Percentiles rank a stretch among this genome's conserved stretches.
Evolutionary conservation across 164 flowering plant species (phyloP).

Genomic region (Euptelea pleiosperma): DNA sequence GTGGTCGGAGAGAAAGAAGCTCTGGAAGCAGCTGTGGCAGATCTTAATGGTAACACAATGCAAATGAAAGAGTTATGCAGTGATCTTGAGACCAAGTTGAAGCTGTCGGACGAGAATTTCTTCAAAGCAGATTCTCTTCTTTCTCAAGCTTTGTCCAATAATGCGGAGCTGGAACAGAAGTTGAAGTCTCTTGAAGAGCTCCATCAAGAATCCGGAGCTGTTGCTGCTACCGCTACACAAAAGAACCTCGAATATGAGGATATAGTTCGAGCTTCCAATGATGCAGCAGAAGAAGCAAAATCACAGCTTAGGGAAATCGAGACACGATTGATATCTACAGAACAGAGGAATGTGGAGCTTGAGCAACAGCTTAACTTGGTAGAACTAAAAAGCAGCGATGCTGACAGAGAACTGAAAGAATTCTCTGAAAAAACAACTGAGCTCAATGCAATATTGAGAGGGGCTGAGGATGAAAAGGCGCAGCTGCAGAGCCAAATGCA

Average conservation of each 20-base stretch:
- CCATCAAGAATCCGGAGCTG: conserved; percentile 48
- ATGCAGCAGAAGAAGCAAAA: conserved; percentile 61
- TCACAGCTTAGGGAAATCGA: conserved; percentile 50
- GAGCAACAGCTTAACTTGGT: conserved; percentile 52
- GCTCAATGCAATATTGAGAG: conserved; percentile 29
- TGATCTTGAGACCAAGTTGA: conserved; percentile 67
- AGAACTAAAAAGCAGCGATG: conserved; percentile 40
- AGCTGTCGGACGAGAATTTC: conserved; percentile 58
- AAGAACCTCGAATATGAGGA: conserved; percentile 65
- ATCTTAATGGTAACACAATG: conserved; percentile 33
- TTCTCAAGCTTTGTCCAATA: conserved; percentile 57
- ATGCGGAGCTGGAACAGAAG: conserved; percentile 66
- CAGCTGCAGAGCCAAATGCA: conserved; percentile 32
- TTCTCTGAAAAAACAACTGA: conserved; percentile 40
- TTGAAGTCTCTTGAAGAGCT: conserved; percentile 58
- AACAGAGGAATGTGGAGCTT: conserved; percentile 65
- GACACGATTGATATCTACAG: conserved; percentile 39
- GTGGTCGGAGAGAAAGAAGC: conserved; percentile 44
- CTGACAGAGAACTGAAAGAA: conserved; percentile 54
- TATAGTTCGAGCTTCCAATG: conserved; percentile 39
- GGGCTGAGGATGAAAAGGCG: conserved; percentile 50
- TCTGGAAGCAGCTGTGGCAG: conserved; percentile 49
- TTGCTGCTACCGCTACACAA: conserved; percentile 43
- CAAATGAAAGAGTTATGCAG: conserved; percentile 42
- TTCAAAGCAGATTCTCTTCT: conserved; percentile 55